Evolutionary conservation across 2,329 filamentous ascomycete species (phyloP), one percentile per base, ranked within the genome.

Genomic region (Monosporascus sp.): DNA sequence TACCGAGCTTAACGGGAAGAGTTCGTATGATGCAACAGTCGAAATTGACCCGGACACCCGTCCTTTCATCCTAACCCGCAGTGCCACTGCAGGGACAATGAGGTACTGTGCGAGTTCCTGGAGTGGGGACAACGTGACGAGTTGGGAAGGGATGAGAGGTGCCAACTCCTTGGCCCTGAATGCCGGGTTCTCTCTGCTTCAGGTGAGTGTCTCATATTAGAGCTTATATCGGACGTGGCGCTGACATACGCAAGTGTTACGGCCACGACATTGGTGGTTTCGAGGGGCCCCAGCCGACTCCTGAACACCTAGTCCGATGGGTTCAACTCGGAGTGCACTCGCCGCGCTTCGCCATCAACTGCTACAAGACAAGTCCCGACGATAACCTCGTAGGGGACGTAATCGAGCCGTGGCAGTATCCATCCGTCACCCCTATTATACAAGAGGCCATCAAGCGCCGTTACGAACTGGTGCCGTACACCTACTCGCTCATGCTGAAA

Each of bases 381-480:
- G 83, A 90, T 67, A 89, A 85, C 61, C 75, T 76, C 0, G 76
- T 88, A 24, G 87, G 87, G 7, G 86, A 88, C 37, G 86, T 90
- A 0, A 90, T 90, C 54, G 86, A 90, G 70, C 87, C 87, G 0
- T 90, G 86, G 85, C 89, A 90, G 85, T 87, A 90, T 62, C 84
- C 85, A 0, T 80, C 85, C 37, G 83, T 84, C 27, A 84, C 84
- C 0, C 80, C 79, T 0, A 69, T 86, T 1, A 74, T 90, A 16
- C 80, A 87, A 17, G 77, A 78, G 50, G 78, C 84, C 1, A 88
- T 91, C 66, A 84, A 85, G 68, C 78, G 87, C 7, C 79, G 87
- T 34, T 90, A 91, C 63, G 85, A 86, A 57, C 73, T 90, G 51
- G 80, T 90, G 8, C 87, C 87, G 0, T 90, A 89, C 65, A 77